Percentiles rank a stretch among this genome's conserved stretches.
phyloP scores from a whole-genome alignment of 805 yeast genomes.

The Hagleromyces aurorensis region DNA sequence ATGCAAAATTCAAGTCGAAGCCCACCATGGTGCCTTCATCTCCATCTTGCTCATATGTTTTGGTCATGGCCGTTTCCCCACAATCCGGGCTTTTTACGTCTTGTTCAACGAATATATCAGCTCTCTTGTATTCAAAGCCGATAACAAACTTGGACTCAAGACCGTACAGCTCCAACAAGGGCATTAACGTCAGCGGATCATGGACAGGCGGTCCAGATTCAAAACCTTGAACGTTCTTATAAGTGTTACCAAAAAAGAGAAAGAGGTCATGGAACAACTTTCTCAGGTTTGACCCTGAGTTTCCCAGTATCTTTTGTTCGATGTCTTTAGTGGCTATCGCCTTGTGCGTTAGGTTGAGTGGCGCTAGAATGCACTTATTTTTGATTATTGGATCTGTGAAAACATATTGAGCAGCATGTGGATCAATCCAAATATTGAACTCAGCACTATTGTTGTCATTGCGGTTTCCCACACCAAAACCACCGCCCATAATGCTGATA shows the following conservation, averaged over 20 bases:
- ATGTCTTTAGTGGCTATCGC: slow-evolving; percentile 39
- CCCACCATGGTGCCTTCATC: slow-evolving; percentile 35
- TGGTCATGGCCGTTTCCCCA: slow-evolving; percentile 44
- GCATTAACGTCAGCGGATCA: slow-evolving; percentile 67
- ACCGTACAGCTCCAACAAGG: slow-evolving; percentile 40
- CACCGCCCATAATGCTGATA: slow-evolving; percentile 75
- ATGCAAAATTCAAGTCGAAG: slow-evolving; percentile 32
- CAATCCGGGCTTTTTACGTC: slow-evolving; percentile 42
- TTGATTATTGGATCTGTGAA: slow-evolving; percentile 40
- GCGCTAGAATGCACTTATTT: slow-evolving; percentile 48
- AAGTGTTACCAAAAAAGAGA: slow-evolving; percentile 41
- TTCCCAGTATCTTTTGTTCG: slow-evolving; percentile 34
- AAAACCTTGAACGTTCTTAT: slow-evolving; percentile 37
- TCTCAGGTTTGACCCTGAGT: slow-evolving; percentile 39
- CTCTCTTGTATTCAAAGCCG: slow-evolving; percentile 15
- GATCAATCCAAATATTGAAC: slow-evolving; percentile 70
- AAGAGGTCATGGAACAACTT: slow-evolving; percentile 47
- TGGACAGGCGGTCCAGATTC: slow-evolving; percentile 66
- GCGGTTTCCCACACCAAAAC: slow-evolving; percentile 37
- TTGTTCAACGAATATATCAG: slow-evolving; percentile 22
- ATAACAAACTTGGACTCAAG: slow-evolving; percentile 20
- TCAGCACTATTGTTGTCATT: slow-evolving; percentile 53
- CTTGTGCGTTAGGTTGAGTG: slow-evolving; percentile 64
- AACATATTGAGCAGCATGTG: slow-evolving; percentile 60
- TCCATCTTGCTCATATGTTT: slow-evolving; percentile 21